Conservation (phyloP, 1,284 basidiomycete species). For the Cutaneotrichosporon mucoides region DNA sequence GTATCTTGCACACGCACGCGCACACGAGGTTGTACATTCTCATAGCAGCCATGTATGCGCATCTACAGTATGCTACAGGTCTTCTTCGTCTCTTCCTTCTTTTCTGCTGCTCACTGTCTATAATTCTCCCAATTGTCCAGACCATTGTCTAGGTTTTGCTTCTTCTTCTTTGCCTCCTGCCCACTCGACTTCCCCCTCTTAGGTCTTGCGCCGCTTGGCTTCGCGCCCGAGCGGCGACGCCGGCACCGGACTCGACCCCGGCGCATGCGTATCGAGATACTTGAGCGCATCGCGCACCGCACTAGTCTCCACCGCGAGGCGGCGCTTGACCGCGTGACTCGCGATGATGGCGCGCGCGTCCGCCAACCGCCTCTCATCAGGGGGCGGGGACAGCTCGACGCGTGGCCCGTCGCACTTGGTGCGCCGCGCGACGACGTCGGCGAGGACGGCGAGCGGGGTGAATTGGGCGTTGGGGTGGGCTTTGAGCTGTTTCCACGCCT, state of each 20-base stretch:
- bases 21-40: no score
- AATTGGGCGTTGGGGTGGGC: slow-evolving; percentile 81
- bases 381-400: slow-evolving; percentile 58
- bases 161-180: no score
- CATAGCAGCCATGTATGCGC: no score
- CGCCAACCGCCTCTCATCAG: slow-evolving; percentile 51
- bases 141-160: no score
- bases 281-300: slow-evolving; percentile 73
- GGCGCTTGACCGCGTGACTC: slow-evolving; percentile 45
- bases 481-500: slow-evolving; percentile 81
- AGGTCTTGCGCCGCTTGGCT: slow-evolving; percentile 5
- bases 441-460: slow-evolving; percentile 71
- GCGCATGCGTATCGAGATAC: slow-evolving; percentile 57
- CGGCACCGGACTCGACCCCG: not conserved
- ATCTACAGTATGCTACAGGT: no score
- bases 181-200: no score
- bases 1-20: no score
- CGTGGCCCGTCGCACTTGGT: slow-evolving; percentile 73
- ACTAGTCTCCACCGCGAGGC: slow-evolving; percentile 69
- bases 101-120: no score
- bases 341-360: slow-evolving; percentile 25
- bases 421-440: slow-evolving; percentile 78
- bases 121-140: no score
- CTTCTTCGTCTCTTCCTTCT: no score
- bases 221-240: not conserved